phyloP scores from a whole-genome alignment of 768 basidiomycete species.

The Lactarius evosmus region DNA sequence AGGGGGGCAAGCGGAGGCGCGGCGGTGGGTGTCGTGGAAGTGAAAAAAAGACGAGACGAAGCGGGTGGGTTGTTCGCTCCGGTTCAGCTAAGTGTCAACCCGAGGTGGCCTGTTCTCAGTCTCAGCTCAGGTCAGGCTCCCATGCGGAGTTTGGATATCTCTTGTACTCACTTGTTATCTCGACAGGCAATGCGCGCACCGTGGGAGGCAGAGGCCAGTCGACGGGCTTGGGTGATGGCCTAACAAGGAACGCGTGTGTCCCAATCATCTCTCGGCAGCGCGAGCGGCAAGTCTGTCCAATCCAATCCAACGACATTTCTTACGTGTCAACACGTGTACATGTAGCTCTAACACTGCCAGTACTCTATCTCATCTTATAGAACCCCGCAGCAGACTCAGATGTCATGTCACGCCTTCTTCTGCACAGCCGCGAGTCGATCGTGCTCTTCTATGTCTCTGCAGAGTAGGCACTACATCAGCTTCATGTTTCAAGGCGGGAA shows the following conservation, averaged over 20 bases:
- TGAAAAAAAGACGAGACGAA: not conserved
- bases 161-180: not conserved
- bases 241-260: not conserved
- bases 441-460: conserved; percentile 74
- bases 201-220: not conserved
- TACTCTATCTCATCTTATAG: too few relatives aligned
- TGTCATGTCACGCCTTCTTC: conserved; percentile 6
- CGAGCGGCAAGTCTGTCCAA: not conserved
- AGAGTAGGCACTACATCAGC: conserved; percentile 10
- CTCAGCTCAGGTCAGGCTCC: too few relatives aligned
- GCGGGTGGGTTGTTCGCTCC: not conserved
- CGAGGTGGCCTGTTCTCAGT: not conserved
- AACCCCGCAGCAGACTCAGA: not conserved
- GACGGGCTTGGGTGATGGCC: not conserved
- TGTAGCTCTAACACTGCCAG: not conserved
- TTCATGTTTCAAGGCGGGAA: conserved; percentile 20
- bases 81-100: not conserved
- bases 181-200: not conserved
- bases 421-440: conserved; percentile 52
- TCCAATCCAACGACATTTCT: not conserved
- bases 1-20: not conserved
- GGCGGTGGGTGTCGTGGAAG: not conserved
- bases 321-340: not conserved
- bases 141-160: conserved; percentile 1
- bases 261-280: not conserved